phyloP scores from a whole-genome alignment of 257 asterid genomes.

The Solanum microdontum region DNA sequence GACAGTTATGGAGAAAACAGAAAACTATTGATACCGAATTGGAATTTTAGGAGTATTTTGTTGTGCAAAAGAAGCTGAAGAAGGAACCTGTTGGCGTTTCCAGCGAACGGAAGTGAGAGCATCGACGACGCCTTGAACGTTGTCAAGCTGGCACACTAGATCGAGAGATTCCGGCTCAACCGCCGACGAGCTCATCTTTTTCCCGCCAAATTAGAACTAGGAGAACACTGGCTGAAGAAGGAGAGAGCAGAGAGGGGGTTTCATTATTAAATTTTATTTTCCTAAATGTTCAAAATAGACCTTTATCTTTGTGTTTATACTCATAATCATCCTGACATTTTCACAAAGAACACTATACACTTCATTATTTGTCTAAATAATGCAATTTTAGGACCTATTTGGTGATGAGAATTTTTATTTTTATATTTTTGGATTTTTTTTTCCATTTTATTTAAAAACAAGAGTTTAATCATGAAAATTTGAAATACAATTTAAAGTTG shows the following conservation, averaged over 20 bases:
- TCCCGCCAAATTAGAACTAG: conserved; percentile 43
- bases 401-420: neutral
- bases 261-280: neutral
- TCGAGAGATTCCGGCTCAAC: conserved; percentile 40
- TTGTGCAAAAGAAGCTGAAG: neutral
- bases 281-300: neutral
- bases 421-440: too few species aligned
- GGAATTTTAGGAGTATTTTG: neutral
- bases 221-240: neutral
- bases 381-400: neutral
- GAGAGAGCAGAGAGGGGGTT: neutral
- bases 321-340: neutral
- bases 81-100: conserved; percentile 76
- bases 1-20: too few species aligned
- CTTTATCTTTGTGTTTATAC: neutral
- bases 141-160: conserved; percentile 73
- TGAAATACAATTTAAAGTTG: neutral
- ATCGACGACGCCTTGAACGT: conserved; percentile 85
- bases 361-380: neutral
- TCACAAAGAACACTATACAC: neutral
- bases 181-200: conserved; percentile 59
- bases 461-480: neutral
- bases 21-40: neutral
- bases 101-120: conserved; percentile 89
- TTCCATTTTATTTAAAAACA: too few species aligned